phyloP scores from a whole-genome alignment of 2,329 filamentous ascomycete species.

The Biscogniauxia marginata region DNA sequence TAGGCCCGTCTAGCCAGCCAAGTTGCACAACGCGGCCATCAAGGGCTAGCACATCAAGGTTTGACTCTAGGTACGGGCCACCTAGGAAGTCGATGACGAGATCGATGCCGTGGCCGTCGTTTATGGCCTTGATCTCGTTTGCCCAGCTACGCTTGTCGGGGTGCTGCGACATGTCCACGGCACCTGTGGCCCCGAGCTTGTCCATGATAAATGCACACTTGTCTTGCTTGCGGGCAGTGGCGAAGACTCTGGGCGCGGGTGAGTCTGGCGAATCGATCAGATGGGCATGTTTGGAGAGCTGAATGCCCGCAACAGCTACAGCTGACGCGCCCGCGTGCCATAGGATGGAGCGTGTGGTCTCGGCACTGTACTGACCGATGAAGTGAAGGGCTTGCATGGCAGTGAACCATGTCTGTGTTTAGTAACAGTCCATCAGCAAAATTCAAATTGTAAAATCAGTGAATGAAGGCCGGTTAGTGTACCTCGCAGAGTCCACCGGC shows the following conservation, averaged over 20 bases:
- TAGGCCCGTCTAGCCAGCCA: conserved; percentile 4
- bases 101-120: conserved; percentile 3
- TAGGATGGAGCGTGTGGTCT: not conserved
- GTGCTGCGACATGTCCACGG: not conserved
- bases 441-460: not conserved
- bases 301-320: conserved; percentile 2
- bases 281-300: conserved; percentile 1
- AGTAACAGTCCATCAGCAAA: not conserved
- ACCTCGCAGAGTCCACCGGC: conserved; percentile 3
- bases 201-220: conserved; percentile 3
- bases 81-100: conserved; percentile 7
- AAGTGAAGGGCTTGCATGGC: conserved; percentile 4
- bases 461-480: not conserved
- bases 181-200: conserved; percentile 1
- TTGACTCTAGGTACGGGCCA: conserved; percentile 3
- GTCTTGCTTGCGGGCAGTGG: not conserved
- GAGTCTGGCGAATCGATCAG: not conserved
- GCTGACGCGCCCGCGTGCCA: conserved; percentile 4
- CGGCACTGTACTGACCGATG: not conserved
- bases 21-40: conserved; percentile 7
- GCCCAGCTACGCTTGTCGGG: conserved; percentile 1
- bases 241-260: not conserved
- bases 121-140: conserved; percentile 1
- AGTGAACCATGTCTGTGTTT: conserved; percentile 4
- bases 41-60: conserved; percentile 4